Conservation (phyloP, 345 rosid species). For the Euphorbia pulcherrima region DNA sequence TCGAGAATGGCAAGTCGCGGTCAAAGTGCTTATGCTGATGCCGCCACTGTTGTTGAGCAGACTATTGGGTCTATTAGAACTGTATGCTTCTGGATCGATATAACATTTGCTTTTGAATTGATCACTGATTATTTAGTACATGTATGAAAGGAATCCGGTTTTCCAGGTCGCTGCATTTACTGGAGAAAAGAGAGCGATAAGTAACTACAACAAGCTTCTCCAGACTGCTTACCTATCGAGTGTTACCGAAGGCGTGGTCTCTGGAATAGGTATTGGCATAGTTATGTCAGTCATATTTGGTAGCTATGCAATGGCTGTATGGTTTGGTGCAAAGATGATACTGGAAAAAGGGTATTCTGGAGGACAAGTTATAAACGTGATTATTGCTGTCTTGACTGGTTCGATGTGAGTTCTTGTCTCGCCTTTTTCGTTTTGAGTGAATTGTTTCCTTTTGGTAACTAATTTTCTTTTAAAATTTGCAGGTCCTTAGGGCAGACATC, state of each 20-base stretch:
- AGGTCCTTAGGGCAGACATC: conserved; percentile 45
- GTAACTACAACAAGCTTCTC: conserved; percentile 46
- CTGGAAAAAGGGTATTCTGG: conserved; percentile 53
- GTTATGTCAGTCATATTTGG: conserved; percentile 37
- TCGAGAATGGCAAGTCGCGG: conserved; percentile 25
- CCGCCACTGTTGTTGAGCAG: conserved; percentile 27
- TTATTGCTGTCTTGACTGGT: conserved; percentile 56
- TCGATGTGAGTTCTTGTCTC: conserved; percentile 53
- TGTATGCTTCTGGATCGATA: conserved; percentile 7
- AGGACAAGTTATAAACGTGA: conserved; percentile 54
- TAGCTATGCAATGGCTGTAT: conserved; percentile 52
- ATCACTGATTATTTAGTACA: not conserved
- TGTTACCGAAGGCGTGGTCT: conserved; percentile 47
- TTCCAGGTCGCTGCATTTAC: conserved; percentile 71
- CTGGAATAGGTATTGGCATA: conserved; percentile 60
- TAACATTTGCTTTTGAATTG: not conserved
- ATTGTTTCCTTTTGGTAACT: no score
- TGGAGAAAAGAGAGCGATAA: conserved; percentile 55
- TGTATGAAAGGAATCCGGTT: not conserved
- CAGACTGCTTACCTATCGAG: conserved; percentile 50
- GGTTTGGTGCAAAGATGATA: conserved; percentile 67
- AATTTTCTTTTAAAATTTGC: not conserved
- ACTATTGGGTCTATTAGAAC: conserved; percentile 30
- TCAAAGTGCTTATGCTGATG: conserved; percentile 30
- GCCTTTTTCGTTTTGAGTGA: no score